Conservation (phyloP, 148 eudicot genomes). For the Amaranthus cruentus region DNA sequence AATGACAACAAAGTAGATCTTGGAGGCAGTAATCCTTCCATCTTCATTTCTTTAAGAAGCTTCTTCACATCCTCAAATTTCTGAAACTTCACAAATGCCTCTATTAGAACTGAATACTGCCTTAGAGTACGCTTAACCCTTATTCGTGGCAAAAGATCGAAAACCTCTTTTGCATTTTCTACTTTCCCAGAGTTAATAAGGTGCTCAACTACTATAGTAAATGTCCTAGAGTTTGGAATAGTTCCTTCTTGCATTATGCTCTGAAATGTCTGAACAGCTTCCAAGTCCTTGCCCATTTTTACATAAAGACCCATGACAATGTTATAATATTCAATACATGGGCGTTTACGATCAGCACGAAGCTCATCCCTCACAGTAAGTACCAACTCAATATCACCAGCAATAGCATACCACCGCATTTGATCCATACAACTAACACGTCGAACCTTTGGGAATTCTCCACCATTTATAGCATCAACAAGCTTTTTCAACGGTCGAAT, state of each 20-base stretch:
- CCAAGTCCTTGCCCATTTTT: conserved; percentile 44
- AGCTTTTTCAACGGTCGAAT: conserved; percentile 52
- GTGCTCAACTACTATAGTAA: conserved; percentile 75
- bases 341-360: conserved; percentile 40
- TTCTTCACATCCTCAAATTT: conserved; percentile 44
- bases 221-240: conserved; percentile 79
- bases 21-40: conserved; percentile 63
- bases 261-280: conserved; percentile 56
- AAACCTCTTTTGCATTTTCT: conserved; percentile 51
- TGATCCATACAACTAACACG: conserved; percentile 59
- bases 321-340: conserved; percentile 64
- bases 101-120: conserved; percentile 62
- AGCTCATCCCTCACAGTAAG: conserved; percentile 60
- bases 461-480: conserved; percentile 57
- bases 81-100: conserved; percentile 41
- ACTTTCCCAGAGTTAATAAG: conserved; percentile 50
- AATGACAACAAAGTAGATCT: conserved; percentile 54
- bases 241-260: conserved; percentile 56
- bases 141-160: conserved; percentile 57
- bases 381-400: conserved; percentile 62
- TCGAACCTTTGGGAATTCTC: conserved; percentile 54
- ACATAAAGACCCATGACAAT: conserved; percentile 67
- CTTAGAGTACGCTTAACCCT: conserved; percentile 62
- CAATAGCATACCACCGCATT: conserved; percentile 64
- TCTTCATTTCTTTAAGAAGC: conserved; percentile 61